A percentile compares a stretch with the other conserved stretches of the same genome.
These are phyloP conservation scores for Colletotrichum echinochloae DNA, from an alignment of 2,329 filamentous ascomycete species.

Conservation along the genomic window DNA sequence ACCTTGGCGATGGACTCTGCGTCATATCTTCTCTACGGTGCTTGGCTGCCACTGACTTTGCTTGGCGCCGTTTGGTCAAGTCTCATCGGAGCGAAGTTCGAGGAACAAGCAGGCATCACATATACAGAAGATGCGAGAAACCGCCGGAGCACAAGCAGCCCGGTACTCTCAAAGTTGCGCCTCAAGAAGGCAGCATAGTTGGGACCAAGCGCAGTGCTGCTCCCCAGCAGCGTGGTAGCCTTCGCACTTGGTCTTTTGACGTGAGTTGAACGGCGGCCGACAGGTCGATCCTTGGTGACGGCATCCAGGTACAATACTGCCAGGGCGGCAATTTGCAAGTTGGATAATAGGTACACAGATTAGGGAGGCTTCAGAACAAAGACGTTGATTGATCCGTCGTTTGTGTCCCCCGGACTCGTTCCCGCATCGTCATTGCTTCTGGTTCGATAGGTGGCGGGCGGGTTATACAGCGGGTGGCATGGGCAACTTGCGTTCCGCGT, in stretches of 20 bases:
- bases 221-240: neutral
- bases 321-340: neutral
- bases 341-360: neutral
- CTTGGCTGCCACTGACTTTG: conserved; percentile 3
- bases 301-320: neutral
- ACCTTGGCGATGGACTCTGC: conserved; percentile 6
- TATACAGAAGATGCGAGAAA: neutral
- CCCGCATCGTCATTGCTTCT: conserved; percentile 9
- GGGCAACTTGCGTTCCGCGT: conserved; percentile 7
- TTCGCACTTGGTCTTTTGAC: neutral
- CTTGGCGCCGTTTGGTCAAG: conserved; percentile 32
- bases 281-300: neutral
- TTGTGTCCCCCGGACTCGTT: neutral
- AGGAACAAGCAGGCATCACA: neutral
- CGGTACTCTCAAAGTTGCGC: neutral
- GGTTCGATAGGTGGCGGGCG: neutral
- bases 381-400: neutral
- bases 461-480: conserved; percentile 12
- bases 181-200: neutral
- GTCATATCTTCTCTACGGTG: neutral
- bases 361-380: conserved; percentile 3
- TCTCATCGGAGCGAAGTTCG: conserved; percentile 7
- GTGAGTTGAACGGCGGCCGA: neutral
- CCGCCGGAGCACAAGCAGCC: neutral
- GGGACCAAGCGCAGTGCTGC: neutral